Evolutionary conservation across 2,329 filamentous ascomycete species (phyloP).

Genomic region (Hypomyces perniciosus): DNA sequence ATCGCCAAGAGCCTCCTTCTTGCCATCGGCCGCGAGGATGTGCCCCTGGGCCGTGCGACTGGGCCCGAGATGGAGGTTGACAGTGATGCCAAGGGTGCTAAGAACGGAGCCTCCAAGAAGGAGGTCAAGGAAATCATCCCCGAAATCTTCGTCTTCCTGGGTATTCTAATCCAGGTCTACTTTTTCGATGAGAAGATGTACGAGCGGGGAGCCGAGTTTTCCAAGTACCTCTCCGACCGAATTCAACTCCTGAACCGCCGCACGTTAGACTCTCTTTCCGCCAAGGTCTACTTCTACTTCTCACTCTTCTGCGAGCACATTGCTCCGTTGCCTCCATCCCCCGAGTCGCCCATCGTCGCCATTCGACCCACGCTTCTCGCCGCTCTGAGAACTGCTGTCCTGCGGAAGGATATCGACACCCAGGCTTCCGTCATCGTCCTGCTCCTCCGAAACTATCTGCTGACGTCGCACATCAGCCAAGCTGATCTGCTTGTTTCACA

Average conservation of each 20-base stretch:
- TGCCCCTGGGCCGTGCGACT: constrained; percentile 53
- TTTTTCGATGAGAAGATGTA: constrained; percentile 81
- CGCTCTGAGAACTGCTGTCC: constrained; percentile 86
- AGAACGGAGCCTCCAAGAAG: constrained; percentile 54
- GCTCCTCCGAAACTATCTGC: constrained; percentile 89
- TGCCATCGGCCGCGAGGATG: constrained; percentile 61
- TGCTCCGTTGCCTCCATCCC: constrained; percentile 78
- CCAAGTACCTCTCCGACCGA: constrained; percentile 72
- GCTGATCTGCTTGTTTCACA: constrained; percentile 93
- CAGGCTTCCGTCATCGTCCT: constrained; percentile 94
- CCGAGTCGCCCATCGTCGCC: constrained; percentile 77
- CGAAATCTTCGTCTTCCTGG: constrained; percentile 83
- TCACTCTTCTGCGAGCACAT: constrained; percentile 92
- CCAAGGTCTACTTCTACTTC: constrained; percentile 98
- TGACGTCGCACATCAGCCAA: constrained; percentile 93
- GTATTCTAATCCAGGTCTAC: constrained; percentile 79
- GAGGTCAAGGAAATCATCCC: constrained; percentile 71
- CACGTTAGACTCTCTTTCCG: constrained; percentile 86
- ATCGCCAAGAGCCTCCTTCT: constrained; percentile 65
- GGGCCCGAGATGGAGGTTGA: constrained; percentile 70
- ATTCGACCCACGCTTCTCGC: constrained; percentile 82
- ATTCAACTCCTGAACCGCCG: constrained; percentile 87
- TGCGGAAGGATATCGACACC: constrained; percentile 95
- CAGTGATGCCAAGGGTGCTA: constrained; percentile 47
- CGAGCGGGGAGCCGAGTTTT: constrained; percentile 77